Conservation (phyloP, 169 alveolate genomes). For the Cryptosporidium bovis region DNA sequence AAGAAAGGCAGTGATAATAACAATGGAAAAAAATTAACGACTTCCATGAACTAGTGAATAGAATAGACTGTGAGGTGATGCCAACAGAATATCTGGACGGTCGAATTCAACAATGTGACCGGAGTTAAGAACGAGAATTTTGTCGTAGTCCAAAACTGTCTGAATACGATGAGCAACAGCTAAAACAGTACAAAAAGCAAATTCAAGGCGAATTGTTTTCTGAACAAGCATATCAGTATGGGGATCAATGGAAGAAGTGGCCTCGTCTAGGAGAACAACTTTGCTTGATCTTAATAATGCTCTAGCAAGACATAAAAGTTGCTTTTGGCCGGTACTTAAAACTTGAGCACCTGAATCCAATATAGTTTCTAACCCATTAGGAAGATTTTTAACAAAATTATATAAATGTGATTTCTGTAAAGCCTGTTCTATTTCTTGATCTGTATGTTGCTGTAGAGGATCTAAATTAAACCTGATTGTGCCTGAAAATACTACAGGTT, state of each 20-base stretch:
- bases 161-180: constrained; percentile 88
- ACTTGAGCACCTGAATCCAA: constrained; percentile 81
- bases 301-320: constrained; percentile 89
- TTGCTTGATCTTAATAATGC: constrained; percentile 82
- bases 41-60: constrained; percentile 53
- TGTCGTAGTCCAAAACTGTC: constrained; percentile 84
- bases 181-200: constrained; percentile 80
- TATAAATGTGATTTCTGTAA: constrained; percentile 69
- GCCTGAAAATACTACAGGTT: constrained; percentile 84
- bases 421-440: constrained; percentile 74
- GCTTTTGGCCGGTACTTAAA: constrained; percentile 87
- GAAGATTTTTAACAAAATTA: constrained; percentile 40
- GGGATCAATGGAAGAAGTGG: constrained; percentile 86
- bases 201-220: constrained; percentile 76
- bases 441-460: constrained; percentile 79
- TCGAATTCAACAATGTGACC: constrained; percentile 85
- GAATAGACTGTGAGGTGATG: constrained; percentile 37
- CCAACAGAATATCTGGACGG: constrained; percentile 78
- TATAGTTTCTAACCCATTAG: constrained; percentile 76
- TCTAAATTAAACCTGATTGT: constrained; percentile 84
- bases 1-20: not conserved
- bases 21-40: not conserved
- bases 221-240: constrained; percentile 83
- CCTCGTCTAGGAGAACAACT: constrained; percentile 87
- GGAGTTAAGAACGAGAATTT: constrained; percentile 83